A percentile compares a stretch with the other conserved stretches of the same genome.
phyloP scores from a whole-genome alignment of 208 protist genomes.

The Acanthamoeba divionensis region DNA sequence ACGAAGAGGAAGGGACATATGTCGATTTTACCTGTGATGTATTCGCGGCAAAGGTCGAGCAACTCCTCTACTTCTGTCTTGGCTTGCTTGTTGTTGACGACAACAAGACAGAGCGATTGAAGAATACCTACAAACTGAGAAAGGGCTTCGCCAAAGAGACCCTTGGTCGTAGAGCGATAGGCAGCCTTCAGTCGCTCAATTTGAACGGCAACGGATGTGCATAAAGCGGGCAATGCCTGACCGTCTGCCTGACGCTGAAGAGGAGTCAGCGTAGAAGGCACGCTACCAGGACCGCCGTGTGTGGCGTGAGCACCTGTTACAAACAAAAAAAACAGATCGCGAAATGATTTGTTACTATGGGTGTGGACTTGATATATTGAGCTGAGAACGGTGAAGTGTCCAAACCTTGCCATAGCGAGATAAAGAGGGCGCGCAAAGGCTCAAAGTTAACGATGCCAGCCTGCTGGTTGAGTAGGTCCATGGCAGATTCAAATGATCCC shows the following conservation, averaged over 20 bases:
- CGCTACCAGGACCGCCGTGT: slow-evolving; percentile 60
- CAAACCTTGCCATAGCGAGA: slow-evolving; percentile 88
- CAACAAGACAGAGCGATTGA: slow-evolving; percentile 81
- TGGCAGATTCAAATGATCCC: slow-evolving; percentile 90
- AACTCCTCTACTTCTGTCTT: slow-evolving; percentile 76
- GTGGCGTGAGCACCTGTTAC: slow-evolving; percentile 60
- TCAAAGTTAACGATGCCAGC: slow-evolving; percentile 88
- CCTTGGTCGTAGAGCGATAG: slow-evolving; percentile 86
- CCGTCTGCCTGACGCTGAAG: slow-evolving; percentile 56
- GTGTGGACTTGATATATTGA: no score
- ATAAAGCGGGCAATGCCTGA: neutral
- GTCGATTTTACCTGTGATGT: no score
- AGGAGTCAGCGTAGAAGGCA: slow-evolving; percentile 70
- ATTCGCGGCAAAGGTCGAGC: slow-evolving; percentile 82
- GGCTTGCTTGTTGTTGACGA: slow-evolving; percentile 80
- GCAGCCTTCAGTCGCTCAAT: slow-evolving; percentile 83
- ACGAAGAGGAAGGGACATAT: no score
- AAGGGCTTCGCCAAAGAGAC: slow-evolving; percentile 89
- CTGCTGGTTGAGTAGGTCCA: slow-evolving; percentile 86
- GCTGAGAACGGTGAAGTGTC: slow-evolving; percentile 56
- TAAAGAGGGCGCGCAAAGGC: slow-evolving; percentile 88
- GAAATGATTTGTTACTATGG: no score
- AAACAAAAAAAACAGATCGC: no score
- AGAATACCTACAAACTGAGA: slow-evolving; percentile 85
- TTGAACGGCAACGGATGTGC: neutral